These are phyloP conservation scores for Ceratocystis alfenasii DNA, from an alignment of 2,329 filamentous ascomycete species.

Conservation along the genomic window DNA sequence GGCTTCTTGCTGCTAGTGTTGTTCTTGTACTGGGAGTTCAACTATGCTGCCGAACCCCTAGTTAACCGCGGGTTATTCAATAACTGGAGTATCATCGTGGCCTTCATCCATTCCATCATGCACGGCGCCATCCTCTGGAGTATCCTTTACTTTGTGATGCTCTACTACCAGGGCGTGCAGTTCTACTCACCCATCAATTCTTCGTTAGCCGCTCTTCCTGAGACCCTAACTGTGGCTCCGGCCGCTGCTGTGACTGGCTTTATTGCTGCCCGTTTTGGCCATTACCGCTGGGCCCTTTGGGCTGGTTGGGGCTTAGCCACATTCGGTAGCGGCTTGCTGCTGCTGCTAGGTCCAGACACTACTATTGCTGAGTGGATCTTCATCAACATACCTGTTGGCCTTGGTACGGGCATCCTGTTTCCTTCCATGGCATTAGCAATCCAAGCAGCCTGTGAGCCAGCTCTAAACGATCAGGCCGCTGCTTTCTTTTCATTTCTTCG, in stretches of 20 bases:
- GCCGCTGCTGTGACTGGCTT: slow-evolving; percentile 45
- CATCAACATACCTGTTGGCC: slow-evolving; percentile 46
- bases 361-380: slow-evolving; percentile 45
- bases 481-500: slow-evolving; percentile 52
- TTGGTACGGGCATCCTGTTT: slow-evolving; percentile 54
- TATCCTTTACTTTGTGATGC: slow-evolving; percentile 41
- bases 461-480: slow-evolving; percentile 42
- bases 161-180: slow-evolving; percentile 42
- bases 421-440: slow-evolving; percentile 51
- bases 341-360: slow-evolving; percentile 38
- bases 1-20: slow-evolving; percentile 39
- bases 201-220: slow-evolving; percentile 46
- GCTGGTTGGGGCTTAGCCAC: slow-evolving; percentile 49
- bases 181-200: slow-evolving; percentile 41
- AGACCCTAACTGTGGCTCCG: slow-evolving; percentile 52
- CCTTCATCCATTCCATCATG: slow-evolving; percentile 41
- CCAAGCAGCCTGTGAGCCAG: slow-evolving; percentile 44
- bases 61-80: slow-evolving; percentile 36
- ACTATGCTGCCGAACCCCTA: slow-evolving; percentile 39
- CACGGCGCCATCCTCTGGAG: slow-evolving; percentile 47
- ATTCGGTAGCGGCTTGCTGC: slow-evolving; percentile 45
- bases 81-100: slow-evolving; percentile 38
- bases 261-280: slow-evolving; percentile 42
- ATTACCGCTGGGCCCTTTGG: slow-evolving; percentile 50
- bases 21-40: slow-evolving; percentile 45